Base-by-base conservation (phyloP, 352 stramenopile species). In the Thalassiosira mediterranea region DNA sequence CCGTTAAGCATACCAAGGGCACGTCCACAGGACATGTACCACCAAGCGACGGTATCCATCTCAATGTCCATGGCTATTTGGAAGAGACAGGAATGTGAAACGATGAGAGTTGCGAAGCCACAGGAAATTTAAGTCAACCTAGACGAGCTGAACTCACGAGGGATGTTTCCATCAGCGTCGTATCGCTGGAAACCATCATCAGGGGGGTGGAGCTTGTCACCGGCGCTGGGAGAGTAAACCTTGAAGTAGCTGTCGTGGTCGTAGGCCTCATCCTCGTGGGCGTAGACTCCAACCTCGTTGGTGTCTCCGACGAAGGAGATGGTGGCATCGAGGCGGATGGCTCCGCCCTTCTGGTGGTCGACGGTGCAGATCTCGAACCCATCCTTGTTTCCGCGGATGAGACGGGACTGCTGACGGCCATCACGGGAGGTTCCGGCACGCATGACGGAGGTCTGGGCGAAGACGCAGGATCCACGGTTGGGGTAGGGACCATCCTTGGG, bases 1-100 rank as follows among this genome's bases (percentile, higher is more conserved):
- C 88, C 89, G 44, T 95, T 87, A 29, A 93, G 81, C 49, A 95
- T 79, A 21, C 92, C 92, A 15, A 96, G 64, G 11, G 94, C 91
- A 19, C 81, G 65, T 2, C 90, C 90, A 63, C 88, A 86, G 11
- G 61, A 72, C 86, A 96, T 87, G 46, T 93, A 83, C 92, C 92
- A 96, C 92, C 92, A 96, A 26, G 78, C 88, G 23, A 89, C 69
- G 23, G 83, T 92, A 19, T 91, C 83, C 40, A 69, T 73, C 8
- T 71, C 60, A 49, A 83, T 69, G 46, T 76, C 64, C n/a, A 81
- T 75, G 4, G 63, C 62, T 74, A 31, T n/a, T 13, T 15, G 34
- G 48, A 28, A 38, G 42, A 26, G 25, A 32, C 15, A 53, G 26
- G 26, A 17, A 25, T 17, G 8, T 23, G n/a, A 11, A 31, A 40